Conservation (phyloP, 1,139 yeast species). For the Lipomyces yarrowii region DNA sequence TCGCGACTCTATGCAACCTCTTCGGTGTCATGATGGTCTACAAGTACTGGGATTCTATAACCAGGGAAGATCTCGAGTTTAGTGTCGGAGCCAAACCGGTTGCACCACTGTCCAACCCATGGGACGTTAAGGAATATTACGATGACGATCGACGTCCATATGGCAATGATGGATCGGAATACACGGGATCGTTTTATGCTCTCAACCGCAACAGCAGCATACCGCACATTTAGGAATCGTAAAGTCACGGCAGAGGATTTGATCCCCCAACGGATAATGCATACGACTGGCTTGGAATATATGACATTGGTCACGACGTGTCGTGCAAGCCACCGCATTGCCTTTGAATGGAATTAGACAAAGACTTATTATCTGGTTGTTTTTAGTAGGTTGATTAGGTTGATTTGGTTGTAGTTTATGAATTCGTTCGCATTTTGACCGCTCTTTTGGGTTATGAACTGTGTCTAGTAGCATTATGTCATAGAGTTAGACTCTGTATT, state of each 20-base stretch:
- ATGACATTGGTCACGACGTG: not conserved
- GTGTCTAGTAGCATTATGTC: not conserved
- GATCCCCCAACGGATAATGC: not conserved
- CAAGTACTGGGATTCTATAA: constrained; percentile 90
- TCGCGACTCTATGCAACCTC: constrained; percentile 76
- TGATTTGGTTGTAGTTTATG: not conserved
- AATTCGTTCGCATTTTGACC: not conserved
- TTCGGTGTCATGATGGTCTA: constrained; percentile 92
- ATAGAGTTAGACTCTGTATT: not conserved
- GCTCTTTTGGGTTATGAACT: not conserved
- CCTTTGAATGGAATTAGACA: not conserved
- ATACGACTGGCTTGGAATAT: not conserved
- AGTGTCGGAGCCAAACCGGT: constrained; percentile 62
- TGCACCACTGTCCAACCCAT: constrained; percentile 41
- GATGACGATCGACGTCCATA: constrained; percentile 25
- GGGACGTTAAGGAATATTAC: constrained; percentile 28
- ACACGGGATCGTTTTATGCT: constrained; percentile 29
- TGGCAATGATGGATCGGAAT: constrained; percentile 24
- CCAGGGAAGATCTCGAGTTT: constrained; percentile 94
- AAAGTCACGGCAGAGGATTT: not conserved
- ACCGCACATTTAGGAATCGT: constrained; percentile 5
- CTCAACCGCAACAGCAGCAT: constrained; percentile 18
- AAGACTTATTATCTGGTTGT: not conserved
- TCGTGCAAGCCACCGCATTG: not conserved
- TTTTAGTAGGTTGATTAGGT: not conserved